Evolutionary conservation across 2,329 filamentous ascomycete species (phyloP).

Genomic region (Cryoendolithus antarcticus): DNA sequence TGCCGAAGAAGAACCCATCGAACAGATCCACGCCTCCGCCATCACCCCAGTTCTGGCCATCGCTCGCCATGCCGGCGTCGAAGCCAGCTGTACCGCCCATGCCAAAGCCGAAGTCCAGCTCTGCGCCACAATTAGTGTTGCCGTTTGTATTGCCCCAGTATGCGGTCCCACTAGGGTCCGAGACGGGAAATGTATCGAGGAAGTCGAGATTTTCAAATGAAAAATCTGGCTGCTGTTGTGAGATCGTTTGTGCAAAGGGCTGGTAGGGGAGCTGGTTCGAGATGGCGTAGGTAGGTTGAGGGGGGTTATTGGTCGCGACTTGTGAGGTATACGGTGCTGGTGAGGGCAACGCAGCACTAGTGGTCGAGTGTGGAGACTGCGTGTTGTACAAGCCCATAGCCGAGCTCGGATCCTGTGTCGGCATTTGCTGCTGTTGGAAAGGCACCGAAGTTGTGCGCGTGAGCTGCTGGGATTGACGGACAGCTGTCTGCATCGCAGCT

Average conservation of each 20-base stretch:
- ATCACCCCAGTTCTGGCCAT: slow-evolving; percentile 18
- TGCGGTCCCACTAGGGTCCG: slow-evolving; percentile 19
- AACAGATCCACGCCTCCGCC: slow-evolving; percentile 37
- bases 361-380: no score
- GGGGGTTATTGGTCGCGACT: not conserved
- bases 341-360: no score
- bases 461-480: no score
- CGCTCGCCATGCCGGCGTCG: slow-evolving; percentile 4
- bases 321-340: not conserved
- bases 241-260: not conserved
- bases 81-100: slow-evolving; percentile 27
- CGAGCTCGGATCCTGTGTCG: no score
- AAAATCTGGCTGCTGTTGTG: slow-evolving; percentile 7
- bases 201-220: slow-evolving; percentile 41
- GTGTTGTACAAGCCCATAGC: no score
- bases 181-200: slow-evolving; percentile 38
- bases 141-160: not conserved
- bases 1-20: slow-evolving; percentile 62
- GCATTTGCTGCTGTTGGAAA: no score
- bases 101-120: slow-evolving; percentile 11
- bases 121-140: slow-evolving; percentile 1
- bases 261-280: not conserved
- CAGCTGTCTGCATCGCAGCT: no score
- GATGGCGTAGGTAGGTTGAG: not conserved
- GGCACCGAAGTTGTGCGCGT: no score